Conservation (phyloP, 352 stramenopile genomes). For the Thalassiosira oceanica region DNA sequence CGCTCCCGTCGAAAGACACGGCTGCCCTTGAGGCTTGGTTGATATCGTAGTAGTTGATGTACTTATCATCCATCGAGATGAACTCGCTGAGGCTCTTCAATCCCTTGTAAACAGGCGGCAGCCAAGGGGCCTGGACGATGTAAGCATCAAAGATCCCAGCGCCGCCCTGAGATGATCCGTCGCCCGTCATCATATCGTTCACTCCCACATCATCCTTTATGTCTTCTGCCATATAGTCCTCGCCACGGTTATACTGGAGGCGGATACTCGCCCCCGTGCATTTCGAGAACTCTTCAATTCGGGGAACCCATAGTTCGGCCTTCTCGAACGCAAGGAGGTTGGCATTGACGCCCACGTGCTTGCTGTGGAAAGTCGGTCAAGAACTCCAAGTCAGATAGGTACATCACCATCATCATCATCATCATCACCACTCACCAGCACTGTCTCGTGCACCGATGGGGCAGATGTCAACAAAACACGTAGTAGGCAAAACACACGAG, state of each 20-base stretch:
- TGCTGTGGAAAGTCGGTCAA: constrained; percentile 21
- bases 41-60: constrained; percentile 41
- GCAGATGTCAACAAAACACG: too few species aligned
- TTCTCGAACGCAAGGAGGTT: constrained; percentile 46
- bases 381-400: constrained; percentile 2
- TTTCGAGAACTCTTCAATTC: constrained; percentile 33
- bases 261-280: constrained; percentile 40
- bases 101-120: constrained; percentile 27
- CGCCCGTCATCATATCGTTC: too few species aligned
- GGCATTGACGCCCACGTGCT: constrained; percentile 31
- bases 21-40: constrained; percentile 29
- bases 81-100: constrained; percentile 26
- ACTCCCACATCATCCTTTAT: constrained; percentile 31
- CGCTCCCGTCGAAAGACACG: constrained; percentile 25
- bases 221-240: constrained; percentile 39
- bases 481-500: too few species aligned
- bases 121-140: constrained; percentile 43
- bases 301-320: constrained; percentile 21
- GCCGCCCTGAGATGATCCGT: constrained; percentile 6
- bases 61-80: constrained; percentile 30
- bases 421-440: too few species aligned
- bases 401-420: too few species aligned
- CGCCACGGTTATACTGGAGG: constrained; percentile 32
- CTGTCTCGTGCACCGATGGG: constrained; percentile 1
- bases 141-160: constrained; percentile 50